Base-by-base conservation (phyloP, 1,284 basidiomycete species). In the Tilletiaria anomala region DNA sequence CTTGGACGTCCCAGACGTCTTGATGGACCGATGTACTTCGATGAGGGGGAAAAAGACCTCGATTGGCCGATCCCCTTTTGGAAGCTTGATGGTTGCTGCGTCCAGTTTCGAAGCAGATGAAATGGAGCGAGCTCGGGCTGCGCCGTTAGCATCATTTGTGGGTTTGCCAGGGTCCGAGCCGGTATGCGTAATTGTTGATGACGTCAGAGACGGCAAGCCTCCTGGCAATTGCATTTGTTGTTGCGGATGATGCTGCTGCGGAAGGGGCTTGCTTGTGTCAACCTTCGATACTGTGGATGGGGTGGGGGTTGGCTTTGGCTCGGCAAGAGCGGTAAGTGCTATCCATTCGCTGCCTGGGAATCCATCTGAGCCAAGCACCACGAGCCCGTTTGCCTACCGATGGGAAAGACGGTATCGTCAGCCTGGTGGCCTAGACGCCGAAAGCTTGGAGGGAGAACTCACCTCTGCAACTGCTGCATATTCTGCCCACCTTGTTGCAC, bases 381-480 rank as follows among this genome's bases (percentile, higher is more conserved):
- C 47, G 34, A 57, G 51, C 3, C 52, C 58, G 2, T 56, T 54
- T 4, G 56, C 56, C 36, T n/a, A n/a, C n/a, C n/a, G n/a, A n/a
- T n/a, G n/a, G n/a, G n/a, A n/a, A n/a, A n/a, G n/a, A n/a, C n/a
- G n/a, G n/a, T n/a, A n/a, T n/a, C n/a, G n/a, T n/a, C n/a, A n/a
- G n/a, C n/a, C n/a, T n/a, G n/a, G n/a, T n/a, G n/a, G n/a, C n/a
- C n/a, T n/a, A n/a, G n/a, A n/a, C n/a, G n/a, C n/a, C n/a, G n/a
- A n/a, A n/a, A n/a, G n/a, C n/a, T n/a, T n/a, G n/a, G n/a, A n/a
- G n/a, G n/a, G n/a, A n/a, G n/a, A n/a, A n/a, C n/a, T n/a, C n/a
- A n/a, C n/a, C n/a, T 55, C 51, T 3, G 58, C 58, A 5, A 58
- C 53, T 16, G 51, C 54, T 6, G 48, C 51, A 33, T 54, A 61